Evolutionary conservation across 2,329 filamentous ascomycete genomes (phyloP).

Genomic region (Metarhizium album): DNA sequence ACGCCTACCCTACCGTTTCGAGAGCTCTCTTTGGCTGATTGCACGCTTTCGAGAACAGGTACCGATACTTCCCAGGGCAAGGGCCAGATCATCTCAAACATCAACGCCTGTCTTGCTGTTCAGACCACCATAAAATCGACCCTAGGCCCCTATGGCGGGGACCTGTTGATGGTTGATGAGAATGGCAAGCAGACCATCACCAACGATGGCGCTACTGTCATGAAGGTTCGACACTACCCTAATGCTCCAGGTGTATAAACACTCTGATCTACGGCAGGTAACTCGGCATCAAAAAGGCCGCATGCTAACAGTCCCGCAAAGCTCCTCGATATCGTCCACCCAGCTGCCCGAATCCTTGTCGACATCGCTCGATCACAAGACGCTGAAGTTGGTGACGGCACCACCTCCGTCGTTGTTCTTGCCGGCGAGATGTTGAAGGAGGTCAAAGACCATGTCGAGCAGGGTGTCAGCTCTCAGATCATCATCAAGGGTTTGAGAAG

Average conservation of each 20-base stretch:
- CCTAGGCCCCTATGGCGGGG: constrained; percentile 90
- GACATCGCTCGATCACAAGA: constrained; percentile 99
- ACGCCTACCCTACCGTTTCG: neutral
- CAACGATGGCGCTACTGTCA: constrained; percentile 97
- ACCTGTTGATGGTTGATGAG: constrained; percentile 88
- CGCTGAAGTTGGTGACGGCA: constrained; percentile 96
- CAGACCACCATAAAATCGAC: constrained; percentile 94
- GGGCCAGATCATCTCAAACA: constrained; percentile 93
- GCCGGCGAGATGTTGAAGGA: constrained; percentile 98
- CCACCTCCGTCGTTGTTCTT: constrained; percentile 91
- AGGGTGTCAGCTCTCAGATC: constrained; percentile 92
- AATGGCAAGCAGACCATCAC: constrained; percentile 97
- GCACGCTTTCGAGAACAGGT: constrained; percentile 39
- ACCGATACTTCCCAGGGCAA: constrained; percentile 97
- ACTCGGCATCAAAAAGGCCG: neutral
- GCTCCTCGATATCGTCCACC: constrained; percentile 97
- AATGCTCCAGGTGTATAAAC: no score
- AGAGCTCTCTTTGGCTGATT: constrained; percentile 4
- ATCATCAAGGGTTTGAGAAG: constrained; percentile 94
- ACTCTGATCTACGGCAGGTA: neutral
- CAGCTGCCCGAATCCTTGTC: constrained; percentile 90
- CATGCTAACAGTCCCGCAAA: constrained; percentile 22
- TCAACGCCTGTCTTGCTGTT: constrained; percentile 94
- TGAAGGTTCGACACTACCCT: constrained; percentile 58
- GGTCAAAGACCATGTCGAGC: constrained; percentile 89